phyloP scores from a whole-genome alignment of 75 land plant species.

The Cryptomeria japonica region DNA sequence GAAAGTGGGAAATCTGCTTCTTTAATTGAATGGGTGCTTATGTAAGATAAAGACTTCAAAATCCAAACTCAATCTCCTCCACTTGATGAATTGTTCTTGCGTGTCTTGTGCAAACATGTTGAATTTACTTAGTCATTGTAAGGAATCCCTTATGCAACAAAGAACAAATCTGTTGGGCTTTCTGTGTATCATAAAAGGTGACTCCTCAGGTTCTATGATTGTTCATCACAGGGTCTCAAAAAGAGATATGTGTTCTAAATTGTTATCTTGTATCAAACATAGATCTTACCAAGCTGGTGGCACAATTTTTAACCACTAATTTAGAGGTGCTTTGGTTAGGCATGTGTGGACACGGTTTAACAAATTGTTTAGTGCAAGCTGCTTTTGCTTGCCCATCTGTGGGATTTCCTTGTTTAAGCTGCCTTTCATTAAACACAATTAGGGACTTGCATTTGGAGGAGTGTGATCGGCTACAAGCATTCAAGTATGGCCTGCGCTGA shows the following conservation, averaged over 20 bases:
- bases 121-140: conserved; percentile 57
- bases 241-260: conserved; percentile 46
- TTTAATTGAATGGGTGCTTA: conserved; percentile 27
- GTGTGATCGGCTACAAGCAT: too few relatives aligned
- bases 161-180: conserved; percentile 28
- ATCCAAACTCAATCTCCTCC: conserved; percentile 23
- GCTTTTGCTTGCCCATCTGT: too few relatives aligned
- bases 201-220: conserved; percentile 28
- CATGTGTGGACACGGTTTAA: too few relatives aligned
- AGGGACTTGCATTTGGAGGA: conserved; percentile 38
- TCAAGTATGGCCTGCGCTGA: too few relatives aligned
- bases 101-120: conserved; percentile 38
- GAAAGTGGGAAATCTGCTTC: background rate
- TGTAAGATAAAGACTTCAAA: conserved; percentile 7
- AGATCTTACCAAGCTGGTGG: conserved; percentile 17
- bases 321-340: too few relatives aligned
- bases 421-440: conserved; percentile 43
- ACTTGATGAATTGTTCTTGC: conserved; percentile 35
- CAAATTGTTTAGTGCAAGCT: too few relatives aligned
- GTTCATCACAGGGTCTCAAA: conserved; percentile 37
- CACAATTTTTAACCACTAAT: too few relatives aligned
- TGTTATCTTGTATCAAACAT: conserved; percentile 62
- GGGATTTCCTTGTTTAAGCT: conserved; percentile 30
- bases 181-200: conserved; percentile 57
- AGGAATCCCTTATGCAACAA: conserved; percentile 47